A percentile compares a stretch with the other conserved stretches of the same genome.
phyloP scores from a whole-genome alignment of 2,329 filamentous ascomycete genomes.

The Sporothrix pseudoabietina region DNA sequence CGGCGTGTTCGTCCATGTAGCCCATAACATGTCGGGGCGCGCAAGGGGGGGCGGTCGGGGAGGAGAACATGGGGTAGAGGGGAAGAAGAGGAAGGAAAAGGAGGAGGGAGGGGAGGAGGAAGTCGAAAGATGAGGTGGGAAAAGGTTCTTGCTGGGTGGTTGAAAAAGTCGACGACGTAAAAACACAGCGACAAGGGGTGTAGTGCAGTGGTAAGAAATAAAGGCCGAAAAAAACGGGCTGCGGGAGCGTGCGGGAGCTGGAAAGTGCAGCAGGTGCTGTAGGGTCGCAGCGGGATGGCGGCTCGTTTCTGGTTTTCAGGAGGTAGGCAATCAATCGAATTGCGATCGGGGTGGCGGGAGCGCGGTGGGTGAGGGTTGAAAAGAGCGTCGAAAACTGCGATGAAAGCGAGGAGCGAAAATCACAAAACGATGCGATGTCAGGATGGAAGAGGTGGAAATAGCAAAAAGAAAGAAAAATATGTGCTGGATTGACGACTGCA shows the following conservation, averaged over 20 bases:
- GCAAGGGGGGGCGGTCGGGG: conserved; percentile 25
- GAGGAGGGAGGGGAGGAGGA: not conserved
- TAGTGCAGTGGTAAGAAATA: conserved; percentile 22
- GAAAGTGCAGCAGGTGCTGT: conserved; percentile 11
- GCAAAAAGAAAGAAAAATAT: not conserved
- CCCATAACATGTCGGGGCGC: conserved; percentile 53
- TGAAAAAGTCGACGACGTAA: conserved; percentile 13
- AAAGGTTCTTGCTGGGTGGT: not conserved
- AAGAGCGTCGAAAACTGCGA: conserved; percentile 15
- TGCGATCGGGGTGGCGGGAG: conserved; percentile 8
- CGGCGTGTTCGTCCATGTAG: conserved; percentile 49
- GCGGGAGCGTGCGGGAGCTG: not conserved
- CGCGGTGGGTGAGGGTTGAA: not conserved
- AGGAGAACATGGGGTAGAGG: conserved; percentile 29
- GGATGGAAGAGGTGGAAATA: conserved; percentile 1
- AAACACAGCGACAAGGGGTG: conserved; percentile 20
- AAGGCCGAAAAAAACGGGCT: conserved; percentile 16
- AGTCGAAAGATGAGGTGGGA: not conserved
- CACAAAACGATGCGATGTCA: conserved; percentile 2
- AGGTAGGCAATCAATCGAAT: conserved; percentile 20
- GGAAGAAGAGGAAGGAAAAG: not conserved
- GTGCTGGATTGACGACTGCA: conserved; percentile 10
- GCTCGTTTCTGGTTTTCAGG: conserved; percentile 25
- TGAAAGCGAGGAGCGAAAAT: conserved; percentile 30
- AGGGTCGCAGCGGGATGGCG: conserved; percentile 28